Evolutionary conservation across 164 flowering plant species (phyloP).

Genomic region (Vitis labrusca): DNA sequence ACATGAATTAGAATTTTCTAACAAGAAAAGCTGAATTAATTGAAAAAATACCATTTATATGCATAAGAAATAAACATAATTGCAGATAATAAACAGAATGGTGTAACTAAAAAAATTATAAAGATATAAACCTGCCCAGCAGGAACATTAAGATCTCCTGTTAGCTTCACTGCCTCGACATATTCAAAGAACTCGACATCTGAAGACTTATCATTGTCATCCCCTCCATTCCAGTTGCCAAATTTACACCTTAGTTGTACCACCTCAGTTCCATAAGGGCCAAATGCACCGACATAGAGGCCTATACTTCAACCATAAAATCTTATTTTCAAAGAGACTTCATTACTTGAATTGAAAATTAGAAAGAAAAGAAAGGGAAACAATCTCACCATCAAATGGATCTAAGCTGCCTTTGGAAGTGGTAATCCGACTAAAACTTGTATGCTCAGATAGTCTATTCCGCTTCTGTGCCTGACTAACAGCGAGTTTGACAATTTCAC

Average conservation of each 20-base stretch:
- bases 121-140: constrained; percentile 79
- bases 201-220: constrained; percentile 35
- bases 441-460: constrained; percentile 53
- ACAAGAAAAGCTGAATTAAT: too few species aligned
- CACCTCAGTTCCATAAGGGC: constrained; percentile 91
- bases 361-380: constrained; percentile 1
- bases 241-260: constrained; percentile 87
- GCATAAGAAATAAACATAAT: not conserved
- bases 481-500: constrained; percentile 85
- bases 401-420: constrained; percentile 59
- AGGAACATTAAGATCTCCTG: constrained; percentile 95
- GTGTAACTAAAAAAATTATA: not conserved
- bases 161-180: constrained; percentile 94
- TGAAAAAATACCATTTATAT: not conserved
- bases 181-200: constrained; percentile 92
- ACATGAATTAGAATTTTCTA: not conserved
- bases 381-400: constrained; percentile 78
- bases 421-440: constrained; percentile 68
- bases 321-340: constrained; percentile 2
- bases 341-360: not conserved
- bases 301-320: constrained; percentile 43
- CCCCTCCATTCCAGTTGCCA: constrained; percentile 71
- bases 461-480: constrained; percentile 81
- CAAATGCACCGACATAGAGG: constrained; percentile 92
- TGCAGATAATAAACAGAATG: constrained; percentile 7